Evolutionary conservation across 176 grass and related monocot species (phyloP), one percentile per base, ranked within the genome.

Genomic region (Oryza brachyantha): DNA sequence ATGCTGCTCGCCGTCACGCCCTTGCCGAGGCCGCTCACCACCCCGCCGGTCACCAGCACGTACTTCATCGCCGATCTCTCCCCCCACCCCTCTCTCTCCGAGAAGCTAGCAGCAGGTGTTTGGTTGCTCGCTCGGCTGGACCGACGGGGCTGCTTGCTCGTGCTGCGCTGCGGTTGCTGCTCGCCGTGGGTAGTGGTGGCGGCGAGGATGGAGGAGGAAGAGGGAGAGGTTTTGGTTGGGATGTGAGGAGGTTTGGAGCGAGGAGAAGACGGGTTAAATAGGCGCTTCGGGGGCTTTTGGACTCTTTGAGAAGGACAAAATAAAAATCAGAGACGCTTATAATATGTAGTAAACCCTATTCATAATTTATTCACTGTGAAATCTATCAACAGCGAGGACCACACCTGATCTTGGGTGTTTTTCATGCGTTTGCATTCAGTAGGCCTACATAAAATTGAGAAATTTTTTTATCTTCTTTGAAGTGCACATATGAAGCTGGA

Each of bases 1-100:
- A 97, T 92, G 80, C 94, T 94, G 84, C 94, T 97, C 13, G 94
- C 94, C 46, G 94, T 97, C 3, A 97, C 94, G 62, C 94, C 94
- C 73, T 97, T 97, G 54, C 94, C 94, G 59, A 97, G 83, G 3
- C 94, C 94, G 66, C 94, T 97, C 72, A 97, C 85, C 62, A 97
- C 94, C 62, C 94, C 94, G 22, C 91, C 94, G 40, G 94, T 97
- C 55, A 97, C 94, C 85, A 97, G 77, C 26, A 97, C 94, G 50
- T 97, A 97, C 94, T 97, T 97, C 94, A 97, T 97, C 28, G 39
- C 21, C 48, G 48, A 17, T 52, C 32, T 16, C 55, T 39, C 40
- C 64, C 8, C 40, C 40, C 2, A 4, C 14, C 43, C 4, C 13
- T 17, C 13, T 46, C 14, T 4, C 43, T 1, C 14, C 14, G 43